Evolutionary conservation across 257 asterid genomes (phyloP).

Genomic region (Gentiana dahurica): DNA sequence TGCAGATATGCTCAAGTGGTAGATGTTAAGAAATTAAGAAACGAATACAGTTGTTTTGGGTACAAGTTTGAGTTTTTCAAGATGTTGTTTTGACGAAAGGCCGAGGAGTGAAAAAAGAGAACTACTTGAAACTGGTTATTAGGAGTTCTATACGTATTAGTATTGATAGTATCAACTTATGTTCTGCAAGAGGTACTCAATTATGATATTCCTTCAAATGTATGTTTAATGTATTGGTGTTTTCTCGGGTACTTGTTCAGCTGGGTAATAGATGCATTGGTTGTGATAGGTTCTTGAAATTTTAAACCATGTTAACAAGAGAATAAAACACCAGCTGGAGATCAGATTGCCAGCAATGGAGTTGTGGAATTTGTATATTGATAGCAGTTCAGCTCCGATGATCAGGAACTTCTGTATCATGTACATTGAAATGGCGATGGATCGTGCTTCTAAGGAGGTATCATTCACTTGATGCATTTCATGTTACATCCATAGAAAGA

Average conservation of each 20-base stretch:
- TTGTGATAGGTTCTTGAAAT: conserved; percentile 44
- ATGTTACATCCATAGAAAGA: not conserved
- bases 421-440: conserved; percentile 88
- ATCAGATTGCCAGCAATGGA: conserved; percentile 68
- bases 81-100: too few relatives aligned
- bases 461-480: conserved; percentile 1
- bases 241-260: not conserved
- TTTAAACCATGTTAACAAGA: conserved; percentile 87
- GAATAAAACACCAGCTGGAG: conserved; percentile 69
- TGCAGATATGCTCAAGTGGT: too few relatives aligned
- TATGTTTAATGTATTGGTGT: not conserved
- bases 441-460: conserved; percentile 73
- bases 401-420: conserved; percentile 84
- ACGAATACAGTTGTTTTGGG: too few relatives aligned
- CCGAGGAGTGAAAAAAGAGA: too few relatives aligned
- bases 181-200: too few relatives aligned
- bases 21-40: too few relatives aligned
- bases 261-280: not conserved
- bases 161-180: too few relatives aligned
- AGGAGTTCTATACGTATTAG: too few relatives aligned
- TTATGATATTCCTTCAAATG: not conserved
- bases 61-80: too few relatives aligned
- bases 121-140: too few relatives aligned
- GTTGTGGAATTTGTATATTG: conserved; percentile 72
- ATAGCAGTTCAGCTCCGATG: conserved; percentile 66